A percentile compares a stretch with the other conserved stretches of the same genome.
Conservation (phyloP, 1,284 basidiomycete genomes). For the Schizophyllum commune region DNA sequence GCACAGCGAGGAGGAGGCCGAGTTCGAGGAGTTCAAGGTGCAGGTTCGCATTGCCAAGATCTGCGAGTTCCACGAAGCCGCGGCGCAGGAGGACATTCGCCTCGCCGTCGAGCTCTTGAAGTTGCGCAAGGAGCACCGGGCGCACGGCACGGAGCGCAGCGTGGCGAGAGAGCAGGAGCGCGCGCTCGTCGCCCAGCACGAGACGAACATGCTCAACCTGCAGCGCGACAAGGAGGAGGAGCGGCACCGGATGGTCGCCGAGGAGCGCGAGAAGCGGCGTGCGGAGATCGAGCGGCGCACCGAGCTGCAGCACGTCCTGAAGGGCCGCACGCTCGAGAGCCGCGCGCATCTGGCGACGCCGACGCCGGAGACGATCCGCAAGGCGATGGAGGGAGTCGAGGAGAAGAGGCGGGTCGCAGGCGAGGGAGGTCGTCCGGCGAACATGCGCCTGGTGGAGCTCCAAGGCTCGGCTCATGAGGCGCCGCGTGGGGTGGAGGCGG, state of each 20-base stretch:
- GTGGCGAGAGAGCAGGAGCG: conserved; percentile 22
- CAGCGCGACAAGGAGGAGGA: conserved; percentile 39
- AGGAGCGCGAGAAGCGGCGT: conserved; percentile 34
- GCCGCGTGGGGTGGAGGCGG: not conserved
- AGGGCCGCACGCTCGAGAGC: conserved; percentile 4
- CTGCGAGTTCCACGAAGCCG: conserved; percentile 44
- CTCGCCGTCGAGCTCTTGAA: conserved; percentile 36
- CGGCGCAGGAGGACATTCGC: conserved; percentile 37
- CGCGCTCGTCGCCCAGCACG: conserved; percentile 34
- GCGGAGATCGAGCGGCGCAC: conserved; percentile 20
- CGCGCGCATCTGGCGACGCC: conserved; percentile 9
- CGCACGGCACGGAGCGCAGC: conserved; percentile 7
- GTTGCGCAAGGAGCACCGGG: conserved; percentile 1
- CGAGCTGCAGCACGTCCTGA: conserved; percentile 1
- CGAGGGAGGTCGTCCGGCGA: not conserved
- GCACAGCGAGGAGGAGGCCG: conserved; percentile 30
- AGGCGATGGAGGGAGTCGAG: not conserved
- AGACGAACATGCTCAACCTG: conserved; percentile 36
- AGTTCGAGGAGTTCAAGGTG: conserved; percentile 44
- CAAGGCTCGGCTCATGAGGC: not conserved
- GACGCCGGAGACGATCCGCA: conserved; percentile 7
- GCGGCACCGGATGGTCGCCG: conserved; percentile 35
- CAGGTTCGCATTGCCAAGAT: conserved; percentile 44
- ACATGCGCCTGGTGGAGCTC: not conserved
- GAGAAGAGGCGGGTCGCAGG: not conserved